Evolutionary conservation across 768 basidiomycete genomes (phyloP).

Genomic region (Leccinum obscurum): DNA sequence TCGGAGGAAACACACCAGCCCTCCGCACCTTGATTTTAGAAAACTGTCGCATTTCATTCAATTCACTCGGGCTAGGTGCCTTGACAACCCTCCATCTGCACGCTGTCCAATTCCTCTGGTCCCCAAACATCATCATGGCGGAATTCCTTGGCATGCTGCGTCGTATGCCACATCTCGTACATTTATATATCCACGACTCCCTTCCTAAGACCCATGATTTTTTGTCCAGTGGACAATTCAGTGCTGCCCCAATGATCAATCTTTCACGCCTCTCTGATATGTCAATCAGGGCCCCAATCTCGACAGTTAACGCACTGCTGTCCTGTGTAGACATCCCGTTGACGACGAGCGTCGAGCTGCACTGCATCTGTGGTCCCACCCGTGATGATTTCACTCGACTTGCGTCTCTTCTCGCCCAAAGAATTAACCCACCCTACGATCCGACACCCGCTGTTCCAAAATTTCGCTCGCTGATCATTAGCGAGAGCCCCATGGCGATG

Average conservation of each 20-base stretch:
- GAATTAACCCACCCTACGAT: neutral
- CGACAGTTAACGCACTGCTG: conserved; percentile 1
- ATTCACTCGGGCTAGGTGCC: conserved; percentile 8
- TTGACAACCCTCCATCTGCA: conserved; percentile 39
- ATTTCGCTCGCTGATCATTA: neutral
- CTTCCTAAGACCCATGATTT: conserved; percentile 20
- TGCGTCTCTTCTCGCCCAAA: neutral
- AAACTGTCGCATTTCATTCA: neutral
- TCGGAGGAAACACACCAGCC: neutral
- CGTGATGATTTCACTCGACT: neutral
- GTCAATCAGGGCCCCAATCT: neutral
- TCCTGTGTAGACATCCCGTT: conserved; percentile 5
- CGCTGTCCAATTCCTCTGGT: conserved; percentile 18
- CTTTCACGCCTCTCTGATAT: conserved; percentile 2
- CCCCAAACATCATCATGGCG: conserved; percentile 23
- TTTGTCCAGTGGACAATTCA: no score
- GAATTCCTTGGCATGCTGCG: conserved; percentile 35
- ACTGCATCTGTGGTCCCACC: neutral
- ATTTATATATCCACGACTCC: conserved; percentile 35
- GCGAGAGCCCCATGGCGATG: no score
- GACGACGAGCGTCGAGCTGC: neutral
- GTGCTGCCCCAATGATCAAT: neutral
- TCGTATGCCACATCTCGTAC: conserved; percentile 34
- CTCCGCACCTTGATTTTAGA: neutral
- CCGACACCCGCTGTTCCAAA: neutral